A percentile compares a stretch with the other conserved stretches of the same genome.
These are phyloP conservation scores for Cladobotryum mycophilum DNA, from an alignment of 2,329 filamentous ascomycete genomes.

Conservation along the genomic window DNA sequence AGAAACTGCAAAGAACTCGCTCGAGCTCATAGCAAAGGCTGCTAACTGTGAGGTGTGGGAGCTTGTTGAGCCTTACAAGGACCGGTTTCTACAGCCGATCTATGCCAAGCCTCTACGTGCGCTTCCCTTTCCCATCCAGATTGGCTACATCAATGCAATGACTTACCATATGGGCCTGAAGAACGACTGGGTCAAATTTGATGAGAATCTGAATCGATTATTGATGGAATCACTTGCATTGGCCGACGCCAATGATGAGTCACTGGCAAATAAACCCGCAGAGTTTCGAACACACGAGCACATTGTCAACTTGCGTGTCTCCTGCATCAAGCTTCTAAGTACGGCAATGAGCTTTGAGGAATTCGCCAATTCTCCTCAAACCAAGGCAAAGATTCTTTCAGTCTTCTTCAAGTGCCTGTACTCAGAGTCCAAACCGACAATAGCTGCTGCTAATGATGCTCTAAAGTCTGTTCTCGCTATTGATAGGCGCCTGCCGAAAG, in stretches of 20 bases:
- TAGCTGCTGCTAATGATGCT: slow-evolving; percentile 87
- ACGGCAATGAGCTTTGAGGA: slow-evolving; percentile 92
- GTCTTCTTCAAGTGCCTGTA: slow-evolving; percentile 99
- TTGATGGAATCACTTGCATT: slow-evolving; percentile 90
- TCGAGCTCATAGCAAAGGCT: slow-evolving; percentile 75
- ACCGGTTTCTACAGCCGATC: slow-evolving; percentile 81
- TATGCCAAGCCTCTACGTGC: slow-evolving; percentile 93
- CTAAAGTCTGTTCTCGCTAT: slow-evolving; percentile 81
- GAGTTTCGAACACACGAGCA: slow-evolving; percentile 95
- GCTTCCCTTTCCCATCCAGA: slow-evolving; percentile 89
- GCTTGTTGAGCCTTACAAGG: slow-evolving; percentile 82
- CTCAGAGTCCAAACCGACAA: slow-evolving; percentile 84
- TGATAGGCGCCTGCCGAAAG: slow-evolving; percentile 88
- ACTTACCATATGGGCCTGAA: slow-evolving; percentile 90
- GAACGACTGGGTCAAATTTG: slow-evolving; percentile 82
- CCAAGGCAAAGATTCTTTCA: slow-evolving; percentile 69
- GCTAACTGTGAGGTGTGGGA: slow-evolving; percentile 77
- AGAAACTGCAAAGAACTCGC: slow-evolving; percentile 73
- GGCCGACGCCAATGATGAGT: slow-evolving; percentile 91
- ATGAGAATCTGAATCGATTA: slow-evolving; percentile 82
- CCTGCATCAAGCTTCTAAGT: slow-evolving; percentile 87
- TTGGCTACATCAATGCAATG: slow-evolving; percentile 96
- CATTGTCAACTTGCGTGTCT: slow-evolving; percentile 85
- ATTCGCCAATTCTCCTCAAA: slow-evolving; percentile 63
- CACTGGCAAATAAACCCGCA: slow-evolving; percentile 81